Evolutionary conservation across 805 yeast species (phyloP), one percentile per base, ranked within the genome.

Genomic region (Candida peoriensis): DNA sequence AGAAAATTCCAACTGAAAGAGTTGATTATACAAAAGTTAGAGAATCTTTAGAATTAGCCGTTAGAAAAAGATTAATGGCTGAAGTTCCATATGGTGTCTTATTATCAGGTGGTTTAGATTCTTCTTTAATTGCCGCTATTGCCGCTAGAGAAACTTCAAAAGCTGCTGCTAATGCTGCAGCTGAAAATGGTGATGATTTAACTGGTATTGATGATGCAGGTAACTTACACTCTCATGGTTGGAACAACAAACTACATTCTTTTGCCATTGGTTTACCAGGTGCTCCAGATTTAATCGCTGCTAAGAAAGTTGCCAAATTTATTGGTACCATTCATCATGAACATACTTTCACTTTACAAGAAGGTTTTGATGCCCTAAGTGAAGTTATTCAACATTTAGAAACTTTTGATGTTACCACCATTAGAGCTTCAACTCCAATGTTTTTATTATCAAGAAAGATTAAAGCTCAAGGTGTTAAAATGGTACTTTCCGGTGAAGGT

Each of bases 391-490:
- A 78, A 66, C 97, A 90, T 66, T 74, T 93, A 61, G 99, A 93
- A 70, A 93, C 99, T 23, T 93, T 81, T 56, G 99, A 93, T 61
- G 99, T 93, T 47, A 93, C 99, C 50, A 93, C 99, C 33, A 89
- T 93, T 60, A 81, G 99, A 67, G 99, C 99, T 22, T 89, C 97
- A 8, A 93, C 98, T 27, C 99, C 99, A 49, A 93, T 93, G 99
- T 93, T 89, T 72, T 69, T 93, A 54, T 70, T 93, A 48, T 82
- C 95, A 12, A 77, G 99, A 64, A 93, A 93, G 70, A 93, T 93
- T 71, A 93, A 93, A 72, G 98, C 98, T 34, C 97, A 90, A 66
- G 99, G 98, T 63, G 96, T 93, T 54, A 93, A 93, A 79, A 93
- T 93, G 99, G 99, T 93, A 26, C 69, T 93, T 39, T 85, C 96